Conservation (phyloP, 257 asterid species). For the Fraxinus quadrangulata region DNA sequence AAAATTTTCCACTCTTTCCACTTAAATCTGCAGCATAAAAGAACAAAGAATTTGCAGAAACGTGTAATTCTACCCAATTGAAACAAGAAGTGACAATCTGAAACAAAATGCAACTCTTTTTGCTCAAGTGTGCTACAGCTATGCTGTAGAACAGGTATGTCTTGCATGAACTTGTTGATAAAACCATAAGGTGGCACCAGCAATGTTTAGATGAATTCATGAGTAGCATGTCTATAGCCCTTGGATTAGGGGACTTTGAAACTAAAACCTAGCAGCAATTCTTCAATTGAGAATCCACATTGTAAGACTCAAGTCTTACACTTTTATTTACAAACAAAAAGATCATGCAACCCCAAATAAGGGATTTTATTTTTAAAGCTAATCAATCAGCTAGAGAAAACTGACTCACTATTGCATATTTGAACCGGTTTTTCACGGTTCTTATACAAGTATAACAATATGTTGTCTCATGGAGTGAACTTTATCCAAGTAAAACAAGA, state of each 20-base stretch:
- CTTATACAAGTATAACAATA: background rate
- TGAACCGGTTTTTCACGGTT: background rate
- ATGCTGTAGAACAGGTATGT: background rate
- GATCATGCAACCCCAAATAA: background rate
- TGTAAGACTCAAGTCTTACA: background rate
- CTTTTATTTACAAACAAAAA: background rate
- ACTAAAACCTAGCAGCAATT: background rate
- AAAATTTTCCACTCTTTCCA: background rate
- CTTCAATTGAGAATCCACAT: background rate
- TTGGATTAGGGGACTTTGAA: background rate
- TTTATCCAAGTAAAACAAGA: background rate
- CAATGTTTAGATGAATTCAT: background rate
- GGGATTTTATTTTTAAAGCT: background rate
- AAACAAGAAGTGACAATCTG: background rate
- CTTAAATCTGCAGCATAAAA: background rate
- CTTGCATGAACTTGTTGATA: background rate
- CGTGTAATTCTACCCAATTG: background rate
- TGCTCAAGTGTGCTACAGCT: background rate
- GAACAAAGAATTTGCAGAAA: background rate
- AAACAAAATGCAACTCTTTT: background rate
- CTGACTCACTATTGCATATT: background rate
- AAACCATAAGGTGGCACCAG: background rate
- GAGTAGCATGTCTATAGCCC: background rate
- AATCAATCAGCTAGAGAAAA: background rate
- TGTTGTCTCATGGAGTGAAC: background rate